These are phyloP conservation scores for Sclerotinia spermophila DNA, from an alignment of 2,329 filamentous ascomycete species.

Conservation along the genomic window DNA sequence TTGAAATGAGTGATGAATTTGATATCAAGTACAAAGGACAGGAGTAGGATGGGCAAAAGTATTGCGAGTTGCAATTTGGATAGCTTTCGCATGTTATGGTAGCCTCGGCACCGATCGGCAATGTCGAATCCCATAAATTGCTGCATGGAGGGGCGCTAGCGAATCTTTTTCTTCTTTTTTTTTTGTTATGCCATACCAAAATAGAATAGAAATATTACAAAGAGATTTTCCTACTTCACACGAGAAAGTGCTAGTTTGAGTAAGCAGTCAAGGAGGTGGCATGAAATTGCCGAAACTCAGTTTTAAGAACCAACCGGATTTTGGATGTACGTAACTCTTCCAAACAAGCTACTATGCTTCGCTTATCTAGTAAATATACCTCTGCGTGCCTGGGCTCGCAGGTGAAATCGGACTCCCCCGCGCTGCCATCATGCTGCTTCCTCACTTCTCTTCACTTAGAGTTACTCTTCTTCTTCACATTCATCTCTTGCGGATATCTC, in stretches of 20 bases:
- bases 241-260: too few species aligned
- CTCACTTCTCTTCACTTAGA: not conserved
- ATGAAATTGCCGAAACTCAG: not conserved
- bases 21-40: not conserved
- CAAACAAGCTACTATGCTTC: not conserved
- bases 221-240: too few species aligned
- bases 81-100: not conserved
- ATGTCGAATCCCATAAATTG: not conserved
- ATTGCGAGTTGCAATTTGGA: not conserved
- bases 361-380: not conserved
- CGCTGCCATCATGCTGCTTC: not conserved
- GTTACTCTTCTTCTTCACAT: not conserved
- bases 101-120: not conserved
- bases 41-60: not conserved
- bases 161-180: not conserved
- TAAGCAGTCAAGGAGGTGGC: not conserved
- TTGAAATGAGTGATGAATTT: not conserved
- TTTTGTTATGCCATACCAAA: not conserved
- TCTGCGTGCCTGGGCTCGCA: not conserved
- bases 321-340: not conserved
- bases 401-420: not conserved
- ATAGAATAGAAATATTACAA: not conserved
- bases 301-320: too few species aligned
- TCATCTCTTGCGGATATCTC: not conserved
- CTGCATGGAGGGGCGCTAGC: not conserved